Evolutionary conservation across 176 grass and related monocot species (phyloP).

Genomic region (Oryza nivara): DNA sequence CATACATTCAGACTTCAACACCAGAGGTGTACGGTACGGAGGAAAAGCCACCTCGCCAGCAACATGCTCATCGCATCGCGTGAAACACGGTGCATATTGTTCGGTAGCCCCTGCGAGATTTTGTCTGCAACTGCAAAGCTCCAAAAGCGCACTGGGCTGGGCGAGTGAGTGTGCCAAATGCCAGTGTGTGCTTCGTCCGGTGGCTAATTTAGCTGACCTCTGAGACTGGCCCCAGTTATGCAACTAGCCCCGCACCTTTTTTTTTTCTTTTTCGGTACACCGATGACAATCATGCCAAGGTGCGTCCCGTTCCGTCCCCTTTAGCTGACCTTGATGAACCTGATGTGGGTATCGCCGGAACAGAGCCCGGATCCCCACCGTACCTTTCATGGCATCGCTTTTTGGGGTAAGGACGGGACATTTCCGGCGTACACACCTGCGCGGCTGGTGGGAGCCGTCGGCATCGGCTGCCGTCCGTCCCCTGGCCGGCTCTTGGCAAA

Average conservation of each 20-base stretch:
- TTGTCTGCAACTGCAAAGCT: not conserved
- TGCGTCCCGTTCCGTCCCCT: not conserved
- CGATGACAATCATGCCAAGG: not conserved
- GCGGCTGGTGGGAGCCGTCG: not conserved
- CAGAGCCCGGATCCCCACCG: not conserved
- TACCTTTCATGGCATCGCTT: not conserved
- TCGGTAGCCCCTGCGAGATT: not conserved
- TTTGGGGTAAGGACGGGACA: not conserved
- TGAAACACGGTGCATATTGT: not conserved
- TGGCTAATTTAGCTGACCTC: not conserved
- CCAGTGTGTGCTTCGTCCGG: not conserved
- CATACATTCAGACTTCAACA: not conserved
- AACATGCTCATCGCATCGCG: not conserved
- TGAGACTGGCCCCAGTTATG: not conserved
- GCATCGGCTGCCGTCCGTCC: not conserved
- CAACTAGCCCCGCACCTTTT: not conserved
- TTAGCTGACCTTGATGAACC: not conserved
- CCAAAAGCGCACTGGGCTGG: not conserved
- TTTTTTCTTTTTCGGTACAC: no score
- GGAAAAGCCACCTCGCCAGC: not conserved
- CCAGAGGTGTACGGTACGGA: not conserved
- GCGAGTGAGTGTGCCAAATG: not conserved
- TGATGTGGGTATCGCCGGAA: not conserved
- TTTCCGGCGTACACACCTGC: constrained; percentile 1
- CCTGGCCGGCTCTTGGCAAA: not conserved